phyloP scores from a whole-genome alignment of 768 basidiomycete genomes.

The Daedaleopsis sinensis region DNA sequence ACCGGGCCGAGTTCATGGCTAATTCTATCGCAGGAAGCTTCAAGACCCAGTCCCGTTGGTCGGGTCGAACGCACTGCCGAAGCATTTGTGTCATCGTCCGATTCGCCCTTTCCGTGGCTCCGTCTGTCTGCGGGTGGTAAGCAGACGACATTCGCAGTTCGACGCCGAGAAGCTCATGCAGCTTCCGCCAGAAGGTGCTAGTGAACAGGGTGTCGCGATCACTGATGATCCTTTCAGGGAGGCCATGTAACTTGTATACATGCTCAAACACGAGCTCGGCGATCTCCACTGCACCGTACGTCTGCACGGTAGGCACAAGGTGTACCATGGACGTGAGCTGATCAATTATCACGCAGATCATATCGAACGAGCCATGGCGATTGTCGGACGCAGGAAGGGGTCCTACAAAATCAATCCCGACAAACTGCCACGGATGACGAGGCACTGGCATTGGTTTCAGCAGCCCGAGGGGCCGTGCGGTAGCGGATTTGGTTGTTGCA shows the following conservation, averaged over 20 bases:
- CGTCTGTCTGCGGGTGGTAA: conserved; percentile 49
- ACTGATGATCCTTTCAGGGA: conserved; percentile 41
- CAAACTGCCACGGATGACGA: not conserved
- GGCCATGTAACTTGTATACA: conserved; percentile 41
- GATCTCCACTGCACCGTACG: conserved; percentile 23
- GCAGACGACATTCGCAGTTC: conserved; percentile 41
- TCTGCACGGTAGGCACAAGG: not conserved
- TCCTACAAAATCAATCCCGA: not conserved
- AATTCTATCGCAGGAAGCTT: conserved; percentile 26
- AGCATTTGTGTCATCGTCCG: conserved; percentile 36
- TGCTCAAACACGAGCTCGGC: conserved; percentile 39
- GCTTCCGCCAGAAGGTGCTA: conserved; percentile 41
- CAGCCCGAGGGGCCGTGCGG: not conserved
- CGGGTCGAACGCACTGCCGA: conserved; percentile 26
- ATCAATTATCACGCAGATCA: not conserved
- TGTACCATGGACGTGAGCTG: not conserved
- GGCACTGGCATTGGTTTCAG: not conserved
- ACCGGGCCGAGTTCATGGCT: conserved; percentile 36
- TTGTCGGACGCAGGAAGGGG: not conserved
- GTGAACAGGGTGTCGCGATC: conserved; percentile 47
- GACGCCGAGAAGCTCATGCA: conserved; percentile 34
- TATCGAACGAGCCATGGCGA: not conserved
- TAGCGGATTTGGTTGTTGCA: not conserved
- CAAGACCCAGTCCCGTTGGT: conserved; percentile 38
- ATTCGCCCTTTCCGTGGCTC: conserved; percentile 40